A percentile compares a stretch with the other conserved stretches of the same genome.
phyloP scores from a whole-genome alignment of 345 rosid genomes.

The Durio zibethinus region DNA sequence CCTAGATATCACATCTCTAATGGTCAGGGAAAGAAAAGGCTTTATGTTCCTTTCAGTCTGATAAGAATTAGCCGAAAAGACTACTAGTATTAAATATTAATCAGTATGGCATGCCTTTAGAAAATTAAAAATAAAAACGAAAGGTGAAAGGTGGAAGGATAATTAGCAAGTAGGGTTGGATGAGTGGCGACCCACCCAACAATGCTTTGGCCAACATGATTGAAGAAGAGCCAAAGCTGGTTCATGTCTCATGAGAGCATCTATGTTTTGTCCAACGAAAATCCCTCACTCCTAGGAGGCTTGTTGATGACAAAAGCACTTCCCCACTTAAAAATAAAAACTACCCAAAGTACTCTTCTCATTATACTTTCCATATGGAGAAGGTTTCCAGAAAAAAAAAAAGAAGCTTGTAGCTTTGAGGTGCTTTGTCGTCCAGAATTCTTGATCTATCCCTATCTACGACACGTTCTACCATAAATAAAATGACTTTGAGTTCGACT shows the following conservation, averaged over 20 bases:
- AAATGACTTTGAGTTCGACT: not conserved
- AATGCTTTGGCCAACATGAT: conserved; percentile 14
- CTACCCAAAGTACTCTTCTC: conserved; percentile 13
- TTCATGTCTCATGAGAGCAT: conserved; percentile 12
- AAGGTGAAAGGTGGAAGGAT: not conserved
- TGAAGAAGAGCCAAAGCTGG: conserved; percentile 10
- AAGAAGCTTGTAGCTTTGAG: not conserved
- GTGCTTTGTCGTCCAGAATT: not conserved
- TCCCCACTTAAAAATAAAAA: conserved; percentile 14
- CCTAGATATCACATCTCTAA: no score
- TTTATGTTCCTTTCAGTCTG: no score
- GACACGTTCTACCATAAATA: conserved; percentile 15
- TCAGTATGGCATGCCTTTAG: not conserved
- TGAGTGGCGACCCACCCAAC: conserved; percentile 24
- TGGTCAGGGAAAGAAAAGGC: no score
- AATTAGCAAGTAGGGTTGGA: conserved; percentile 14
- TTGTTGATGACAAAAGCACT: conserved; percentile 34
- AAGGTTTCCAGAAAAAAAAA: not conserved
- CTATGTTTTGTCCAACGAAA: conserved; percentile 12
- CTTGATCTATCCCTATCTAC: conserved; percentile 5
- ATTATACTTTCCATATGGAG: conserved; percentile 13
- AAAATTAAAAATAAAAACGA: not conserved
- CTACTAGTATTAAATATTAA: no score
- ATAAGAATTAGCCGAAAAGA: no score
- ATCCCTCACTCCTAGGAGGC: conserved; percentile 29